Conservation (phyloP, 2,329 filamentous ascomycete genomes). For the Epichloe sibirici region DNA sequence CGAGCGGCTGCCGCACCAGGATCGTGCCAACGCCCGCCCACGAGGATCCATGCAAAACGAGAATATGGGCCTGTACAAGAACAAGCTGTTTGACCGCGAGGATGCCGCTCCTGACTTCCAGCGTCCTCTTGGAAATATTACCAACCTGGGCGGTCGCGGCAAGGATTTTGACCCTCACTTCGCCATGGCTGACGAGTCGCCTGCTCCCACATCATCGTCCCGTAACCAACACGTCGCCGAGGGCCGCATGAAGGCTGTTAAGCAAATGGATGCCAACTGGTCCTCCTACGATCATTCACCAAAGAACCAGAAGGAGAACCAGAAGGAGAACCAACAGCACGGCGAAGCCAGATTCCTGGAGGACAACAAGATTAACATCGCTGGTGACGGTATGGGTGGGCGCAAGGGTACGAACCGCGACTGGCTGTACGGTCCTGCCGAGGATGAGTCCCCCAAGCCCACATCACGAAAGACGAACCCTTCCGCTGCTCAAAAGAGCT, state of each 20-base stretch:
- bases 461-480: slow-evolving; percentile 24
- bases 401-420: slow-evolving; percentile 39
- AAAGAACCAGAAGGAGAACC: slow-evolving; percentile 39
- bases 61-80: slow-evolving; percentile 60
- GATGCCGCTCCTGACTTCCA: slow-evolving; percentile 28
- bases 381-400: slow-evolving; percentile 56
- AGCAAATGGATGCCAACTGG: slow-evolving; percentile 61
- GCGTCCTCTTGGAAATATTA: slow-evolving; percentile 50
- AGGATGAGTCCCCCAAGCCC: slow-evolving; percentile 25
- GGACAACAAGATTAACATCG: slow-evolving; percentile 29
- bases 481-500: slow-evolving; percentile 14
- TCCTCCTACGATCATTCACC: slow-evolving; percentile 42
- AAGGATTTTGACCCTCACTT: slow-evolving; percentile 75
- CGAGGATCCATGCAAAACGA: slow-evolving; percentile 51
- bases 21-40: slow-evolving; percentile 29
- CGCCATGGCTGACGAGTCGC: slow-evolving; percentile 57
- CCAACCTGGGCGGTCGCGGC: slow-evolving; percentile 59
- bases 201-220: slow-evolving; percentile 27
- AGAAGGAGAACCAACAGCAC: slow-evolving; percentile 38
- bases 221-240: slow-evolving; percentile 35
- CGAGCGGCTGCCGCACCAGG: slow-evolving; percentile 39
- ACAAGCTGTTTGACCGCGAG: slow-evolving; percentile 56
- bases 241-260: slow-evolving; percentile 55
- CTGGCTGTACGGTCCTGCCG: slow-evolving; percentile 47
- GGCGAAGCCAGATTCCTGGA: slow-evolving; percentile 38